A percentile compares a stretch with the other conserved stretches of the same genome.
These are phyloP conservation scores for Plasmodium blacklocki DNA, from an alignment of 169 alveolate genomes.

Conservation along the genomic window DNA sequence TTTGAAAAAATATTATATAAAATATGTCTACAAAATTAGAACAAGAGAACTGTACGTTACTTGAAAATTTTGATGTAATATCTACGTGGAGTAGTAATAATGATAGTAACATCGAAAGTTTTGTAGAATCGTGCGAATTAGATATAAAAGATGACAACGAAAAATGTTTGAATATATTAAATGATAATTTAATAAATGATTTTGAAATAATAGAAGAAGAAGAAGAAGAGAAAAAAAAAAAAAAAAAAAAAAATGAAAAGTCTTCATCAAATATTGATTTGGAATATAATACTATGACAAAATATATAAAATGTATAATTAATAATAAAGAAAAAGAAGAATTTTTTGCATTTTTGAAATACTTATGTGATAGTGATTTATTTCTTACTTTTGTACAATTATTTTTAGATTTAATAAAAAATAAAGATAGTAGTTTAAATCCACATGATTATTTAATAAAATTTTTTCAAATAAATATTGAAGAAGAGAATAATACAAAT, in stretches of 20 bases:
- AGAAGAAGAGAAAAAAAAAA: neutral
- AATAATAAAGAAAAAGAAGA: conserved; percentile 46
- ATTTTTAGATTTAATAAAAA: conserved; percentile 40
- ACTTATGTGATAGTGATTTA: conserved; percentile 35
- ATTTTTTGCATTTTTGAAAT: conserved; percentile 31
- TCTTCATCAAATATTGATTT: neutral
- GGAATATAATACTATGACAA: conserved; percentile 1
- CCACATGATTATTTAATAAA: conserved; percentile 61
- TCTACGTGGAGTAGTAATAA: neutral
- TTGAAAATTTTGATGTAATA: neutral
- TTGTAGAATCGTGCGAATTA: no score
- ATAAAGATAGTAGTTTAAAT: conserved; percentile 23
- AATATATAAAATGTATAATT: conserved; percentile 16
- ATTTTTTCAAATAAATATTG: conserved; percentile 5
- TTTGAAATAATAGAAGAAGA: neutral
- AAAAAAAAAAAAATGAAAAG: neutral
- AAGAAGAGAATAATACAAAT: neutral
- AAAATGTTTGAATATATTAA: no score
- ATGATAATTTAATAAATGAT: no score
- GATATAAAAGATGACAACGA: no score
- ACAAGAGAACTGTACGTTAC: neutral
- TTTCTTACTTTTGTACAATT: conserved; percentile 30
- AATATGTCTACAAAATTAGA: neutral
- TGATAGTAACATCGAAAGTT: neutral
- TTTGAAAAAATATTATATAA: neutral